phyloP scores from a whole-genome alignment of 805 yeast species.

The Kuraishia floccosa region DNA sequence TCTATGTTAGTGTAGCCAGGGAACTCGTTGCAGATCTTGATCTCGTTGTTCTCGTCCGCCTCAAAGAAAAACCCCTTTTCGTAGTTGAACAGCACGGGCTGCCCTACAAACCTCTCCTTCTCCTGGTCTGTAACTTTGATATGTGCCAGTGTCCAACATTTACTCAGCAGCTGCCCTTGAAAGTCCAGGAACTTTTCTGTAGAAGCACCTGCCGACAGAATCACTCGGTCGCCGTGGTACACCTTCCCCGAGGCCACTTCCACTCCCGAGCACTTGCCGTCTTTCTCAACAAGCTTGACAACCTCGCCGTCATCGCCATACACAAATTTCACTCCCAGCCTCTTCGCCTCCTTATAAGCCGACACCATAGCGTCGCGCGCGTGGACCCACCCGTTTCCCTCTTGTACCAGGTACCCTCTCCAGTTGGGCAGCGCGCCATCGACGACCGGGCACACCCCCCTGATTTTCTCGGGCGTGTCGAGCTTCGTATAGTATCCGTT shows the following conservation, averaged over 20 bases:
- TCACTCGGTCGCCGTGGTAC: conserved; percentile 6
- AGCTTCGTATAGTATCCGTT: conserved; percentile 6
- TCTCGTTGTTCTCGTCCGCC: conserved; percentile 14
- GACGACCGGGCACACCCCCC: conserved; percentile 5
- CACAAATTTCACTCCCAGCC: conserved; percentile 18
- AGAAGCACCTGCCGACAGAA: conserved; percentile 21
- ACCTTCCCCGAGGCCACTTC: conserved; percentile 4
- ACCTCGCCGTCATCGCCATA: conserved; percentile 5
- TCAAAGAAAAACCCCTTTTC: conserved; percentile 16
- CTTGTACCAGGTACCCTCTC: conserved; percentile 6
- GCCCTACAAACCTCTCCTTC: conserved; percentile 6
- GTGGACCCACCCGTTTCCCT: conserved; percentile 17
- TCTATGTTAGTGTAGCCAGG: conserved; percentile 11
- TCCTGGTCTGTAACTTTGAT: conserved; percentile 9
- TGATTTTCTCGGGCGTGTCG: conserved; percentile 5
- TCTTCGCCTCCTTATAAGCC: conserved; percentile 10
- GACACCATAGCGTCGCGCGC: conserved; percentile 15
- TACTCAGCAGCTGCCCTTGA: conserved; percentile 8
- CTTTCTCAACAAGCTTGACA: conserved; percentile 1
- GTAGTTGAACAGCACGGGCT: conserved; percentile 10
- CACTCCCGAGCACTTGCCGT: background rate
- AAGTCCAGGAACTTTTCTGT: conserved; percentile 13
- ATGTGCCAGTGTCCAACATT: conserved; percentile 12
- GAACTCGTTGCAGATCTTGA: conserved; percentile 12
- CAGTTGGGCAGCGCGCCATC: conserved; percentile 5